Conservation (phyloP, 441 rosid species). For the Mallotus repandus region DNA sequence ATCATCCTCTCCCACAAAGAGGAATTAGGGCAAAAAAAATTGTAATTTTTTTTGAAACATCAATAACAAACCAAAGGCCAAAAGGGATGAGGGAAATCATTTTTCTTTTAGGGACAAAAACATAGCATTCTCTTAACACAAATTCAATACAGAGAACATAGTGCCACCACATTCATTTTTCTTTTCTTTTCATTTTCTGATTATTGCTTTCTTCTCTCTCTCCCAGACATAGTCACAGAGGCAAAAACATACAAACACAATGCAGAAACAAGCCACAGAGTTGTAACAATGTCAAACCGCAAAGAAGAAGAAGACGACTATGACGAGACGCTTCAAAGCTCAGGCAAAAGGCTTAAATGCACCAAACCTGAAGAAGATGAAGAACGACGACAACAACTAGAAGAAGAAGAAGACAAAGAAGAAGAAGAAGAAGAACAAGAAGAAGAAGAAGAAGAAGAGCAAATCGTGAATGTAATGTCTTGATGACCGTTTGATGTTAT, state of each 20-base stretch:
- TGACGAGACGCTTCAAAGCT: conserved; percentile 32
- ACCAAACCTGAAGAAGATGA: conserved; percentile 20
- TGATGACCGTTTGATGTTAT: neutral
- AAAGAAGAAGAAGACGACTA: conserved; percentile 27
- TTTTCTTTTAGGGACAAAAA: neutral
- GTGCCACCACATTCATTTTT: neutral
- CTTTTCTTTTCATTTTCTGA: neutral
- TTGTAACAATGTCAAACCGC: conserved; percentile 20
- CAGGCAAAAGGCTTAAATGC: conserved; percentile 53
- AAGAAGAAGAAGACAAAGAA: neutral
- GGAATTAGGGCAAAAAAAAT: too few relatives aligned
- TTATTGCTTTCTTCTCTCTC: too few relatives aligned
- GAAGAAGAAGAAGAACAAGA: conserved; percentile 1
- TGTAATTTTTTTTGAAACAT: too few relatives aligned
- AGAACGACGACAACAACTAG: conserved; percentile 16
- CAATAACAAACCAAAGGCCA: too few relatives aligned
- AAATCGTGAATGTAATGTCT: conserved; percentile 22
- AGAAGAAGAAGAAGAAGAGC: conserved; percentile 20
- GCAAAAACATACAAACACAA: neutral
- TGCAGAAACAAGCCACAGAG: neutral
- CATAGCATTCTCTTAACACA: neutral
- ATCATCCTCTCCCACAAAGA: too few relatives aligned
- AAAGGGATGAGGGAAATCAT: too few relatives aligned
- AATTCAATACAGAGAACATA: neutral
- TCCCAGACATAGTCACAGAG: conserved; percentile 6